Evolutionary conservation across 768 basidiomycete species (phyloP).

Genomic region (Termitomyces sp.): DNA sequence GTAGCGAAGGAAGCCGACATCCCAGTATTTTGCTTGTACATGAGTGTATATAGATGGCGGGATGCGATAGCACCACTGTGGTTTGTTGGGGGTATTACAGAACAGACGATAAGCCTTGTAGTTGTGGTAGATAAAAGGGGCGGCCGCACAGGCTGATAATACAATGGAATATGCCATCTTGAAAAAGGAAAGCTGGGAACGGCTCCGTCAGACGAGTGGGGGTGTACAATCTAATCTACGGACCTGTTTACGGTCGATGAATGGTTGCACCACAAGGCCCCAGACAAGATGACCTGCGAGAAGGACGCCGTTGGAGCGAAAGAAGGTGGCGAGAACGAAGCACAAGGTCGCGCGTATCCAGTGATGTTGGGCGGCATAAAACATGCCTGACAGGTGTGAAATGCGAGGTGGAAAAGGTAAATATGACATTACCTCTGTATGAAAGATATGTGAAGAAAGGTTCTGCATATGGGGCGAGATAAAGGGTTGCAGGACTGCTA

Average conservation of each 20-base stretch:
- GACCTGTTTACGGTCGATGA: slow-evolving; percentile 37
- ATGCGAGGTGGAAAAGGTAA: too few relatives aligned
- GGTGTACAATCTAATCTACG: slow-evolving; percentile 3
- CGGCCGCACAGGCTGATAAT: slow-evolving; percentile 44
- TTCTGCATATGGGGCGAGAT: too few relatives aligned
- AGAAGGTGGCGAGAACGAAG: slow-evolving; percentile 62
- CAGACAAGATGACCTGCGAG: too few relatives aligned
- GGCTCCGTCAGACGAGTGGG: slow-evolving; percentile 4
- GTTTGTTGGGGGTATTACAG: slow-evolving; percentile 39
- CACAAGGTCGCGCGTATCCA: slow-evolving; percentile 56
- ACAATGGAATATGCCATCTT: slow-evolving; percentile 33
- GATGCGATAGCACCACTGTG: slow-evolving; percentile 60
- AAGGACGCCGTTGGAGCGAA: slow-evolving; percentile 67
- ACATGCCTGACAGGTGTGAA: slow-evolving; percentile 45
- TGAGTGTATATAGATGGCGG: slow-evolving; percentile 78
- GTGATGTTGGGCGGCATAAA: slow-evolving; percentile 44
- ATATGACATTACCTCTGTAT: too few relatives aligned
- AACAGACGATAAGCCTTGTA: slow-evolving; percentile 60
- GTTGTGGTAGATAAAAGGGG: slow-evolving; percentile 76
- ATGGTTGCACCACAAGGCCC: slow-evolving; percentile 41
- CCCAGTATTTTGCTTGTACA: slow-evolving; percentile 86
- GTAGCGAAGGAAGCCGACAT: slow-evolving; percentile 79
- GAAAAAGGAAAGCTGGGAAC: slow-evolving; percentile 30
- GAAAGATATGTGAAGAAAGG: too few relatives aligned
- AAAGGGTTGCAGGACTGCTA: slow-evolving; percentile 18